Percentiles rank a stretch among this genome's conserved stretches.
Conservation (phyloP, 164 flowering plant species). For the Aristolochia contorta region DNA sequence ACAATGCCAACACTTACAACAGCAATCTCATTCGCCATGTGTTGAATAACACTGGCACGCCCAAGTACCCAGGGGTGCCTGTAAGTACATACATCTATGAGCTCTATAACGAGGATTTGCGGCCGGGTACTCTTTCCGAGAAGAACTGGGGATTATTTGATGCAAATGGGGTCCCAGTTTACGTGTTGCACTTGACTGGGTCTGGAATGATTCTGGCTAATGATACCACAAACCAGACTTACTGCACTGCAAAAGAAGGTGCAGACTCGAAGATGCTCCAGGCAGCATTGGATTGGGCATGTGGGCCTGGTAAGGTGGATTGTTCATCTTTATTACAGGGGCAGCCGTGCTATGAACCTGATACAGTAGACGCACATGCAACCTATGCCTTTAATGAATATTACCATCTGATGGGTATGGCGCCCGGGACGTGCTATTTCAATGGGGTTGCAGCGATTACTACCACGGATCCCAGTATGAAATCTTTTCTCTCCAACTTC, state of each 20-base stretch:
- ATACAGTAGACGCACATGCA: constrained; percentile 63
- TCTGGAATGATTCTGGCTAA: constrained; percentile 74
- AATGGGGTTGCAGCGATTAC: constrained; percentile 81
- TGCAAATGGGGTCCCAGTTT: constrained; percentile 54
- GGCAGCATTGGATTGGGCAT: constrained; percentile 91
- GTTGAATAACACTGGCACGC: constrained; percentile 77
- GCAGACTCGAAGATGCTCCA: constrained; percentile 74
- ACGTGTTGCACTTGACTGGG: constrained; percentile 52
- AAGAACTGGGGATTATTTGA: constrained; percentile 92
- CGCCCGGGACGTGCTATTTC: constrained; percentile 64
- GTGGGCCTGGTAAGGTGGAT: constrained; percentile 87
- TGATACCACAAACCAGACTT: constrained; percentile 83
- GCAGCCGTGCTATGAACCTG: constrained; percentile 73
- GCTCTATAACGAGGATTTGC: constrained; percentile 78
- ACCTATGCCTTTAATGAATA: constrained; percentile 79
- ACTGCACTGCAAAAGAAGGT: constrained; percentile 55
- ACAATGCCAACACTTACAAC: constrained; percentile 81
- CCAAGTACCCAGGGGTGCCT: constrained; percentile 72
- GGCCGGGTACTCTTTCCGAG: constrained; percentile 66
- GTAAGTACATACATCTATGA: constrained; percentile 84
- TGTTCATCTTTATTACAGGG: constrained; percentile 71
- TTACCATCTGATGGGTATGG: constrained; percentile 57
- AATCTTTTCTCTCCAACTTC: neutral
- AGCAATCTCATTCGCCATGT: constrained; percentile 76
- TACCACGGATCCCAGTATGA: constrained; percentile 81